Conservation (phyloP, 2,329 filamentous ascomycete genomes). For the Fusarium sulawesiense region DNA sequence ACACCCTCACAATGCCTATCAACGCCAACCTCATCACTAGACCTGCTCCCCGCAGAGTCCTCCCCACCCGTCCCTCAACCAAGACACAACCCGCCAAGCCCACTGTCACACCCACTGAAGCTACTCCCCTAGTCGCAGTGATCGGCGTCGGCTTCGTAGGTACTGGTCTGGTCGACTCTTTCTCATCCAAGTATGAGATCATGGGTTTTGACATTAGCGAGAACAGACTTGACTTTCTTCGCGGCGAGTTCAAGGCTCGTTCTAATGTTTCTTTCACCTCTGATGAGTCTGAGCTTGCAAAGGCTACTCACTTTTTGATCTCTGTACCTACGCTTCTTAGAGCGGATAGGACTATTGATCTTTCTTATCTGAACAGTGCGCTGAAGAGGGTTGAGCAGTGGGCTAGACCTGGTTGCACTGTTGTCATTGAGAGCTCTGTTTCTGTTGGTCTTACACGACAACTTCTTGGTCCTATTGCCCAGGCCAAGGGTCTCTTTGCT, state of each 20-base stretch:
- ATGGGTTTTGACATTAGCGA: constrained; percentile 60
- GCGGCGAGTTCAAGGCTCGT: constrained; percentile 39
- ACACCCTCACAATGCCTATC: constrained; percentile 14
- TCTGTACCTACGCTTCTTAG: constrained; percentile 63
- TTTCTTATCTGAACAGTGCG: constrained; percentile 58
- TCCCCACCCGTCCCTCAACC: not conserved
- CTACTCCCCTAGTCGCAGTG: constrained; percentile 56
- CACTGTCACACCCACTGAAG: not conserved
- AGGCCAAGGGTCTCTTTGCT: constrained; percentile 54
- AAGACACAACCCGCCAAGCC: not conserved
- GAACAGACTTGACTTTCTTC: constrained; percentile 51
- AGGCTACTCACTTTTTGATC: constrained; percentile 63
- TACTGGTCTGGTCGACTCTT: constrained; percentile 58
- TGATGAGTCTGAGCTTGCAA: constrained; percentile 50
- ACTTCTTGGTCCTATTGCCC: constrained; percentile 59
- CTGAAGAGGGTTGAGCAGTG: constrained; percentile 54
- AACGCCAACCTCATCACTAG: constrained; percentile 2
- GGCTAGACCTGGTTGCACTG: constrained; percentile 56
- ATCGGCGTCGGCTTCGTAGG: constrained; percentile 66
- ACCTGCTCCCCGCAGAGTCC: constrained; percentile 1
- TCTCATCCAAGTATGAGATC: constrained; percentile 54
- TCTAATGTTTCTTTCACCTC: constrained; percentile 50
- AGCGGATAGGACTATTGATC: constrained; percentile 59
- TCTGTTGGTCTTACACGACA: constrained; percentile 65
- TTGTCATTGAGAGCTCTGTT: constrained; percentile 65